Conservation (phyloP, 2,329 filamentous ascomycete species). For the Penicillium fuscoglaucum region DNA sequence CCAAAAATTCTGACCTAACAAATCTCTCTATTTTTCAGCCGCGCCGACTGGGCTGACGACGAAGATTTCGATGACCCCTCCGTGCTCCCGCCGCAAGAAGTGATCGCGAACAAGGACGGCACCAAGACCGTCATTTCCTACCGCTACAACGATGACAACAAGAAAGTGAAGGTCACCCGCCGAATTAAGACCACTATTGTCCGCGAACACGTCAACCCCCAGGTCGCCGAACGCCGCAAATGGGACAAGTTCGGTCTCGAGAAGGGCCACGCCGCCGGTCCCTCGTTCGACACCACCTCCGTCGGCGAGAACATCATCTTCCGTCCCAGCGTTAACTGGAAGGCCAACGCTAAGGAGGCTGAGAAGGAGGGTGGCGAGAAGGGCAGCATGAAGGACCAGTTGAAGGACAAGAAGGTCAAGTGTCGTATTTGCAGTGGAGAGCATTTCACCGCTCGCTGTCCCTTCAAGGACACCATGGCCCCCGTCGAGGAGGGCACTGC, state of each 20-base stretch:
- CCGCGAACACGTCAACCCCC: constrained; percentile 92
- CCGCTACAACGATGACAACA: constrained; percentile 85
- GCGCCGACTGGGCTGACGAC: constrained; percentile 92
- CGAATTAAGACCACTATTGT: constrained; percentile 89
- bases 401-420: constrained; percentile 99
- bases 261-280: constrained; percentile 79
- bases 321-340: constrained; percentile 90
- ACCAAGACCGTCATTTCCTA: constrained; percentile 94
- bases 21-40: constrained; percentile 40
- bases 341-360: constrained; percentile 78
- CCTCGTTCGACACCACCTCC: constrained; percentile 83
- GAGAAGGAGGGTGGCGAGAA: constrained; percentile 54
- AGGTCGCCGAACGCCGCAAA: constrained; percentile 88
- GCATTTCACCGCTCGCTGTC: constrained; percentile 98
- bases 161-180: constrained; percentile 96
- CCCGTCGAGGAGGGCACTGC: constrained; percentile 53
- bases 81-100: constrained; percentile 79
- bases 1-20: constrained; percentile 17
- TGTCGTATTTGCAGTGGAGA: constrained; percentile 98
- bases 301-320: constrained; percentile 99
- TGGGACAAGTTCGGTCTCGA: constrained; percentile 93
- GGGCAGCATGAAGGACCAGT: constrained; percentile 64
- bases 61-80: constrained; percentile 81
- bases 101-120: constrained; percentile 96
- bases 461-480: constrained; percentile 99